Conservation (phyloP, 352 stramenopile genomes). For the Thalassiosira hispida region DNA sequence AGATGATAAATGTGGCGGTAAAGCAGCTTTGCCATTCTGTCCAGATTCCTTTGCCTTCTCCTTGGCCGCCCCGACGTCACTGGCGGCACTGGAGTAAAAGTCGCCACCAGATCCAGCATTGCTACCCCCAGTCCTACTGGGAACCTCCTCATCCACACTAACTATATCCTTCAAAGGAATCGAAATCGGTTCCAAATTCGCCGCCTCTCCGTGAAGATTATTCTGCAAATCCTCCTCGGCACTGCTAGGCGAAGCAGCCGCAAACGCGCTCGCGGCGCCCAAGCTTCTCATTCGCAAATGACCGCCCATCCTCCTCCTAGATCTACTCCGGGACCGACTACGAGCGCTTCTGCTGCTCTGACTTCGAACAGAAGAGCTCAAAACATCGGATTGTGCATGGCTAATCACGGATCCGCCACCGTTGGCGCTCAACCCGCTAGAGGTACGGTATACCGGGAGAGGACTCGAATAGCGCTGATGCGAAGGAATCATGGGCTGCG, state of each 20-base stretch:
- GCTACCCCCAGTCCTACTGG: not conserved
- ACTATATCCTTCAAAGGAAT: constrained; percentile 15
- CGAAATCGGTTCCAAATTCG: not conserved
- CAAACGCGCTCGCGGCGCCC: constrained; percentile 6
- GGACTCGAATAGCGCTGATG: too few species aligned
- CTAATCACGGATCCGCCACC: too few species aligned
- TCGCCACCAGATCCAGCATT: not conserved
- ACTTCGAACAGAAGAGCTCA: too few species aligned
- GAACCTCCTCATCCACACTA: constrained; percentile 20
- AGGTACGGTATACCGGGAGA: too few species aligned
- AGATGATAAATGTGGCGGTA: not conserved
- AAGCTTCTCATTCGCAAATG: not conserved
- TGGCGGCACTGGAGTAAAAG: constrained; percentile 2
- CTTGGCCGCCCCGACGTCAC: constrained; percentile 4
- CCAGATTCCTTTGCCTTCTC: not conserved
- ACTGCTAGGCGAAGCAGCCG: not conserved
- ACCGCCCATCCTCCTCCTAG: not conserved
- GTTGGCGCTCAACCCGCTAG: too few species aligned
- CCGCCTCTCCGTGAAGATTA: not conserved
- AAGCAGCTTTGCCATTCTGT: not conserved
- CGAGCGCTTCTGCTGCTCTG: not conserved
- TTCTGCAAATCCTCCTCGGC: not conserved
- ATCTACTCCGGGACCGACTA: not conserved
- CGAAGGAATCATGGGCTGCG: too few species aligned
- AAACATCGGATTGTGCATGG: too few species aligned